A percentile compares a stretch with the other conserved stretches of the same genome.
These are phyloP conservation scores for Polygonum maritimum DNA, from an alignment of 148 eudicot species.

Conservation along the genomic window DNA sequence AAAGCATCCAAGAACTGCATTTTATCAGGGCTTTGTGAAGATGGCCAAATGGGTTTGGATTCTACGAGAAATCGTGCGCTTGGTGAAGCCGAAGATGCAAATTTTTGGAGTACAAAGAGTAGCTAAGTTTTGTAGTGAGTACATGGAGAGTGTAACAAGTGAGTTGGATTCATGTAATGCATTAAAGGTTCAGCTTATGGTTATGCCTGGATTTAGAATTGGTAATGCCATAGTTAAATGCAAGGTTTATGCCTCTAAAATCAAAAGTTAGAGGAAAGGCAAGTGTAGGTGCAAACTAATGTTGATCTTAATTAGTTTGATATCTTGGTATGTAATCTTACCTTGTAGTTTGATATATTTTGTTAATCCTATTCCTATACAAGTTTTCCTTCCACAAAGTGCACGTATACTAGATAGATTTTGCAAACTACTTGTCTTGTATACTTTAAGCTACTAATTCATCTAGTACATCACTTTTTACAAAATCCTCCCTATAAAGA, in stretches of 20 bases:
- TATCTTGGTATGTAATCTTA: background rate
- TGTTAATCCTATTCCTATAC: background rate
- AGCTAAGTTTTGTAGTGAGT: constrained; percentile 25
- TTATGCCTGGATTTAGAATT: constrained; percentile 46
- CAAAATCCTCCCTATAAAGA: too few relatives aligned
- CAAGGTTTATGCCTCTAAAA: constrained; percentile 31
- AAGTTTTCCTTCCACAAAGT: background rate
- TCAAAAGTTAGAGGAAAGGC: background rate
- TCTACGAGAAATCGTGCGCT: constrained; percentile 20
- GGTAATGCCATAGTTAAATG: constrained; percentile 28
- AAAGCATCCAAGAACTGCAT: constrained; percentile 38
- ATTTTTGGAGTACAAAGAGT: constrained; percentile 35
- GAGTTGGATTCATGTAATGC: constrained; percentile 11
- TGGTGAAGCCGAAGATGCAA: constrained; percentile 24
- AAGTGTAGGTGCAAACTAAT: background rate
- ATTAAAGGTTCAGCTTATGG: constrained; percentile 39
- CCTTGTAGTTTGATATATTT: background rate
- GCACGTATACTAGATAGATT: background rate
- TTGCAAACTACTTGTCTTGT: too few relatives aligned
- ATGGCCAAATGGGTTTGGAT: constrained; percentile 48
- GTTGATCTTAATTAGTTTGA: background rate
- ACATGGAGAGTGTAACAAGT: constrained; percentile 35
- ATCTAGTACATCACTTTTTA: too few relatives aligned
- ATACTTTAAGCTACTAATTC: too few relatives aligned
- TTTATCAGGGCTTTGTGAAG: constrained; percentile 38